phyloP scores from a whole-genome alignment of 441 rosid genomes.

The Bruguiera hainesii region DNA sequence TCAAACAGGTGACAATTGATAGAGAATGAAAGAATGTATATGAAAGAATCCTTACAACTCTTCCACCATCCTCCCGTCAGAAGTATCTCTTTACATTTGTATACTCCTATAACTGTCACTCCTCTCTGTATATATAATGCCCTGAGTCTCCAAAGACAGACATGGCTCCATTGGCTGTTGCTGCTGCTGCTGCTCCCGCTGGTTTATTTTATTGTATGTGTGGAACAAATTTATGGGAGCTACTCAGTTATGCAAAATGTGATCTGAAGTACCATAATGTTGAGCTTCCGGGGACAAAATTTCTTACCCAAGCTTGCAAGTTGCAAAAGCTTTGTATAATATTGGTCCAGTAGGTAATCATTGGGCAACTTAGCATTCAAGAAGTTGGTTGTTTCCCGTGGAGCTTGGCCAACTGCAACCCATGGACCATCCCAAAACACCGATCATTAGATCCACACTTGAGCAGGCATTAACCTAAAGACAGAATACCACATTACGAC shows the following conservation, averaged over 20 bases:
- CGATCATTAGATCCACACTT: constrained; percentile 68
- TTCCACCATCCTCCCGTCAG: constrained; percentile 15
- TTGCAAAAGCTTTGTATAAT: constrained; percentile 35
- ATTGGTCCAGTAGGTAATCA: constrained; percentile 5
- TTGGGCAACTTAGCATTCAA: constrained; percentile 49
- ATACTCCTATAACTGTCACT: constrained; percentile 36
- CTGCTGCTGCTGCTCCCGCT: background rate
- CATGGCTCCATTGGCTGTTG: constrained; percentile 30
- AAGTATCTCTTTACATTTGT: constrained; percentile 40
- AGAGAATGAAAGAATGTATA: too few species aligned
- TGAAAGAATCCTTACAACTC: constrained; percentile 16
- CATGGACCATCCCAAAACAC: constrained; percentile 89
- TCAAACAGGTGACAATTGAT: too few species aligned
- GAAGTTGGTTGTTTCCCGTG: constrained; percentile 38
- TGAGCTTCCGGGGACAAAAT: constrained; percentile 47
- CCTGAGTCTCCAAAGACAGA: constrained; percentile 40
- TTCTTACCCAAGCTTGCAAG: constrained; percentile 55
- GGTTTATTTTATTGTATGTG: background rate
- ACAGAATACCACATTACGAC: constrained; percentile 7
- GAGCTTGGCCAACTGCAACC: constrained; percentile 95
- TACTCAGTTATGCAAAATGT: background rate
- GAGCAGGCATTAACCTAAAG: constrained; percentile 75
- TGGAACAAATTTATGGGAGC: background rate
- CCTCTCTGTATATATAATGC: constrained; percentile 52
- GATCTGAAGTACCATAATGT: background rate